These are phyloP conservation scores for Imleria badia DNA, from an alignment of 768 basidiomycete species.

Conservation along the genomic window DNA sequence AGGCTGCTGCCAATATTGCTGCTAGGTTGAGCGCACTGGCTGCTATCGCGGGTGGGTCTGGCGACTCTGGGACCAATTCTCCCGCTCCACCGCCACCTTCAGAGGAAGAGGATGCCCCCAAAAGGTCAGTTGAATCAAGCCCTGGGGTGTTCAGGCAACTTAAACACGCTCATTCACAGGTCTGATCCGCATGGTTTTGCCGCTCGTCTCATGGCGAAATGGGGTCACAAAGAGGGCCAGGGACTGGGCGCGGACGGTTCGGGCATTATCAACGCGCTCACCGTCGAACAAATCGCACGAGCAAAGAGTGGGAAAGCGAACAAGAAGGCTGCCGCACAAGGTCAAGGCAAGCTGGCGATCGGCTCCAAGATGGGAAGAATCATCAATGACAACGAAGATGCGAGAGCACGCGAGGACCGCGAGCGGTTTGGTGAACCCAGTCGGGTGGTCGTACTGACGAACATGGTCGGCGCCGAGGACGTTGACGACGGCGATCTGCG, in stretches of 20 bases:
- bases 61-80: slow-evolving; percentile 25
- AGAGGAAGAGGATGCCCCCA: slow-evolving; percentile 30
- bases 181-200: slow-evolving; percentile 76
- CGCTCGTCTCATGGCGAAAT: slow-evolving; percentile 89
- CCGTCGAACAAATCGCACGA: slow-evolving; percentile 63
- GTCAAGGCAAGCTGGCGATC: slow-evolving; percentile 38
- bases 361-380: slow-evolving; percentile 83
- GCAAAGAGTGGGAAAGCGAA: slow-evolving; percentile 38
- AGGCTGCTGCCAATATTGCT: slow-evolving; percentile 81
- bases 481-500: slow-evolving; percentile 80
- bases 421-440: slow-evolving; percentile 87
- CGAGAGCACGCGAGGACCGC: slow-evolving; percentile 70
- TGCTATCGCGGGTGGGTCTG: slow-evolving; percentile 26
- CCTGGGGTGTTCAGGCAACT: neutral
- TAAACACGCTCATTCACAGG: slow-evolving; percentile 22
- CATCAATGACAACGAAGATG: slow-evolving; percentile 87
- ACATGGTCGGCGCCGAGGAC: slow-evolving; percentile 86
- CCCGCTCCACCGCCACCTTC: slow-evolving; percentile 29
- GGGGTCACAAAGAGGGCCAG: slow-evolving; percentile 94
- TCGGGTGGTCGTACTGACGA: slow-evolving; percentile 84
- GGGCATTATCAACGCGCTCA: slow-evolving; percentile 87
- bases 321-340: slow-evolving; percentile 37
- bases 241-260: slow-evolving; percentile 82
- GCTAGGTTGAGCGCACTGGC: slow-evolving; percentile 66
- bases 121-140: slow-evolving; percentile 10